Percentiles rank a stretch among this genome's conserved stretches.
Evolutionary conservation across 305 asterid genomes (phyloP).

Genomic region (Fraxinus sp.): DNA sequence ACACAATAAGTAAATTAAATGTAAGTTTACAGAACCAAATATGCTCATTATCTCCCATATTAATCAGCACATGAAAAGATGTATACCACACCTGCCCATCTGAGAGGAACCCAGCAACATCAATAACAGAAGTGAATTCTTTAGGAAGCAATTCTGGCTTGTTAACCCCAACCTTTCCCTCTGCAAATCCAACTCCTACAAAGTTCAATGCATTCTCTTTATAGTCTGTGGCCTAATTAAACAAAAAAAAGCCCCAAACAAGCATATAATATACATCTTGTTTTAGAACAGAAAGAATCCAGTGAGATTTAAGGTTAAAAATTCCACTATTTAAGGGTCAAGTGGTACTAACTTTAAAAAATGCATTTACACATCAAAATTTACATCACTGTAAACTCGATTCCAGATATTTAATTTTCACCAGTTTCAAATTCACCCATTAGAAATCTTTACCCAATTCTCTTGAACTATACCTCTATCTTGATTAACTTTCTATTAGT

Average conservation of each 20-base stretch:
- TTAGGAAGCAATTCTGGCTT: slow-evolving; percentile 89
- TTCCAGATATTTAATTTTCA: background rate
- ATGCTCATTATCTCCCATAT: background rate
- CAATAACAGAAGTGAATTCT: slow-evolving; percentile 77
- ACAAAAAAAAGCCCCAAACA: background rate
- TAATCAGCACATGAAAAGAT: background rate
- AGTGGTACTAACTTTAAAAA: background rate
- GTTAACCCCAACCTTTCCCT: slow-evolving; percentile 78
- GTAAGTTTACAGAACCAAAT: background rate
- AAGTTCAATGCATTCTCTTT: background rate
- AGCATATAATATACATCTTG: background rate
- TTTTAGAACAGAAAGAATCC: background rate
- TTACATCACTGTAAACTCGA: background rate
- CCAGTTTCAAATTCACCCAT: background rate
- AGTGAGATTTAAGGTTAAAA: background rate
- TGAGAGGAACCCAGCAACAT: slow-evolving; percentile 92
- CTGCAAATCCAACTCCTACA: slow-evolving; percentile 75
- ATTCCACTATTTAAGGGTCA: background rate
- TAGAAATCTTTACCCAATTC: background rate
- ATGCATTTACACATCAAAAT: background rate
- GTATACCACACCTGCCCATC: slow-evolving; percentile 75
- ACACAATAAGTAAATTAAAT: background rate
- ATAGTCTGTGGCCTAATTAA: background rate
- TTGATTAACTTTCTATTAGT: background rate
- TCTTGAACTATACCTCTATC: background rate